Conservation (phyloP, 2,329 filamentous ascomycete genomes). For the Penicillium sp. region DNA sequence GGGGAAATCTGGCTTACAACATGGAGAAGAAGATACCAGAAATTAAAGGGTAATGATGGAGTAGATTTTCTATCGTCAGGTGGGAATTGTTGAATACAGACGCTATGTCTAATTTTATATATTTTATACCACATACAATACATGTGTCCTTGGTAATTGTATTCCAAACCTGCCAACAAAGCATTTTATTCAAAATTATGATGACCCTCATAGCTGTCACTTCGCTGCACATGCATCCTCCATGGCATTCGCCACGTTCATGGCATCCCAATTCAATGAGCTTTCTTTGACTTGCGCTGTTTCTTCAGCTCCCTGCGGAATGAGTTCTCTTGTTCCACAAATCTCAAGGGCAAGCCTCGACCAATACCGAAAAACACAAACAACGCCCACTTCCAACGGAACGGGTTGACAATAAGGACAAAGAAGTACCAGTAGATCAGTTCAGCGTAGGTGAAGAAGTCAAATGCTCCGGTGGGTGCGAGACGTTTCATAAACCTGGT, state of each 20-base stretch:
- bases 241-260: background rate
- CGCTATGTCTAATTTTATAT: background rate
- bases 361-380: slow-evolving; percentile 81
- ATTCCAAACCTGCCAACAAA: background rate
- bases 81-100: background rate
- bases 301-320: slow-evolving; percentile 31
- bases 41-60: slow-evolving; percentile 23
- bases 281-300: slow-evolving; percentile 20
- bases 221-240: background rate
- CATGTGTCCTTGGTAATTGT: background rate
- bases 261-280: background rate
- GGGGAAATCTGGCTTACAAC: slow-evolving; percentile 28
- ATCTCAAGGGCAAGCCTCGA: slow-evolving; percentile 60
- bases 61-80: background rate
- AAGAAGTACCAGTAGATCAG: slow-evolving; percentile 84
- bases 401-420: slow-evolving; percentile 75
- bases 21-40: slow-evolving; percentile 28
- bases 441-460: slow-evolving; percentile 88
- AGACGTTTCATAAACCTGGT: slow-evolving; percentile 68
- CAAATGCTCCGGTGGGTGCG: slow-evolving; percentile 73
- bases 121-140: background rate
- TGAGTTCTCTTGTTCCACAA: slow-evolving; percentile 65
- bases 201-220: background rate
- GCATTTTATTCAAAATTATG: too few relatives aligned
- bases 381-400: slow-evolving; percentile 84